Conservation (phyloP, 345 rosid genomes). For the Populus davidiana region DNA sequence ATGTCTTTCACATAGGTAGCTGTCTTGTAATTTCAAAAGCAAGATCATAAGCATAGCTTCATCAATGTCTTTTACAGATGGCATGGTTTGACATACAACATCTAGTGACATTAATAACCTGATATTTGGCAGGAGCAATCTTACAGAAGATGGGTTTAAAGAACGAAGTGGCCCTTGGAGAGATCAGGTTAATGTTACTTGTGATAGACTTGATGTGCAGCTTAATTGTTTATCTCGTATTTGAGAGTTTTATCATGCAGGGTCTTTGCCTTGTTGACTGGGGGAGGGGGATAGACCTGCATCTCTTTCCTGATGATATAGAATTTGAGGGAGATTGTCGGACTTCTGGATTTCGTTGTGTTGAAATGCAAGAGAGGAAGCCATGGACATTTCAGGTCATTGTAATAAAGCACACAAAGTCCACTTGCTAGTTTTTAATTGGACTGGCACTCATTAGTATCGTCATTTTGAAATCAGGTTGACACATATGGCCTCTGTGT, state of each 20-base stretch:
- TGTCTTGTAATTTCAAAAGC: background rate
- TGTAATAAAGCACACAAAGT: conserved; percentile 16
- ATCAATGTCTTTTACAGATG: background rate
- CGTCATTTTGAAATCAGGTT: conserved; percentile 38
- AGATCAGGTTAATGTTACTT: conserved; percentile 53
- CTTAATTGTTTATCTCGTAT: conserved; percentile 5
- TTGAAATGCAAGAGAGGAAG: conserved; percentile 81
- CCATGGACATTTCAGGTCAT: conserved; percentile 92
- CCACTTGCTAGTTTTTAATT: background rate
- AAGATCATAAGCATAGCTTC: background rate
- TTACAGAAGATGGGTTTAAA: conserved; percentile 48
- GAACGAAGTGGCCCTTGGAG: conserved; percentile 66
- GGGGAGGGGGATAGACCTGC: conserved; percentile 92
- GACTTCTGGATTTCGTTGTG: conserved; percentile 91
- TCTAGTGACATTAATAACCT: conserved; percentile 4
- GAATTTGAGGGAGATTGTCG: conserved; percentile 70
- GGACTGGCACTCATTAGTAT: background rate
- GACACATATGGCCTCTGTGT: conserved; percentile 86
- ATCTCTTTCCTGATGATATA: conserved; percentile 58
- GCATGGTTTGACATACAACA: background rate
- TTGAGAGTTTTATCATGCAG: conserved; percentile 33
- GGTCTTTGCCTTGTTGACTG: conserved; percentile 97
- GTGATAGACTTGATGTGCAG: background rate
- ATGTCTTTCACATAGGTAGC: background rate
- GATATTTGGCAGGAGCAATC: conserved; percentile 49